These are phyloP conservation scores for Yamadazyma triangularis DNA, from an alignment of 1,139 yeast species.

Conservation along the genomic window DNA sequence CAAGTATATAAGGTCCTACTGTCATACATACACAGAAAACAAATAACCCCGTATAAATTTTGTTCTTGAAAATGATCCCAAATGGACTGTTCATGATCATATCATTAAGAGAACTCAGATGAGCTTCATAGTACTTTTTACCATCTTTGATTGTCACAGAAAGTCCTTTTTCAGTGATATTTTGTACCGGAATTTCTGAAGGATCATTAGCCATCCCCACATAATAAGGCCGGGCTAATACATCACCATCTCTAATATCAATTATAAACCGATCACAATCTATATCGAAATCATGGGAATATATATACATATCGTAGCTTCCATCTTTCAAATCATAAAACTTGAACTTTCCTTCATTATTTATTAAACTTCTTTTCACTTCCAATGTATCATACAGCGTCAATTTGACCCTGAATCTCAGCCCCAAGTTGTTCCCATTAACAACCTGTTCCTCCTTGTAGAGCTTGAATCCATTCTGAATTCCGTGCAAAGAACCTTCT, in stretches of 20 bases:
- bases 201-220: constrained; percentile 13
- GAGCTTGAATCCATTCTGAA: constrained; percentile 11
- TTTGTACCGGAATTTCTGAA: constrained; percentile 5
- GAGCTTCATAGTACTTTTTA: constrained; percentile 33
- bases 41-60: constrained; percentile 32
- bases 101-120: constrained; percentile 28
- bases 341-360: constrained; percentile 22
- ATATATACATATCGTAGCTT: constrained; percentile 28
- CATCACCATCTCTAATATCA: constrained; percentile 16
- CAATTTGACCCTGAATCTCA: constrained; percentile 30
- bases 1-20: constrained; percentile 30
- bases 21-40: constrained; percentile 24
- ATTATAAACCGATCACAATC: constrained; percentile 23
- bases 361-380: constrained; percentile 15
- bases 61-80: constrained; percentile 39
- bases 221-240: constrained; percentile 21
- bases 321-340: constrained; percentile 26
- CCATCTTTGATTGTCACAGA: constrained; percentile 16
- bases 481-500: constrained; percentile 16
- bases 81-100: constrained; percentile 40
- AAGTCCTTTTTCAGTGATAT: constrained; percentile 17
- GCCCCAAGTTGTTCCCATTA: constrained; percentile 34
- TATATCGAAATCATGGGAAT: constrained; percentile 36
- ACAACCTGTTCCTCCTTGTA: constrained; percentile 17
- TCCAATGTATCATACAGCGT: constrained; percentile 2